Base-by-base conservation (phyloP, 768 basidiomycete genomes). In the Postia placenta region DNA sequence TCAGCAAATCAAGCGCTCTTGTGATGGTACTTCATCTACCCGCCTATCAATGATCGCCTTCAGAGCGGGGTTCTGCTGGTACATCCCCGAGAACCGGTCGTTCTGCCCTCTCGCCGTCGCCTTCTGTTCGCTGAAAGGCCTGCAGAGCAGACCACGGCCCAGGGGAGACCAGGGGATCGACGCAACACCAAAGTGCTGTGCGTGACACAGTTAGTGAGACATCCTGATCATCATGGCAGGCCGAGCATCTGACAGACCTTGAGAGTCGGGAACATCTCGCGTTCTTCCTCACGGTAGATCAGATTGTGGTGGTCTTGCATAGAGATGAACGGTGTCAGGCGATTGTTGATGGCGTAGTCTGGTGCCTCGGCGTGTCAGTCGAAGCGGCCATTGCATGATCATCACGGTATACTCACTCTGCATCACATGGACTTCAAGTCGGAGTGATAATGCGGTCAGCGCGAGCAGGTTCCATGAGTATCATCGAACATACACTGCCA, bases 281-380 rank as follows among this genome's bases (percentile, higher is more conserved):
- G 69, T 56, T 79, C 81, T 57, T 83, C 81, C 58, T 83, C 81
- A 38, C 81, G 73, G 55, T 83, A 82, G 30, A 78, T 44, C 11
- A 79, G 65, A 51, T 61, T 75, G 60, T 82, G 74, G 56, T 77
- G 74, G 61, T 82, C 78, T 62, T 83, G 79, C 80, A 83, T 81
- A 12, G 75, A 74, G 65, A 81, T 75, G 64, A 83, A 82, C 3
- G 74, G 75, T 5, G 76, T 78, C 30, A 68, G 57, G 20, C 62
- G 63, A 56, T 73, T 65, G 11, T 62, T 50, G 50, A 73, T 64
- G 0, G 72, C 72, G 53, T 74, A 74, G 57, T 68, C 71, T 72
- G 46, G 42, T 7, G 30, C 30, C 7, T 15, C 9, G 15, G 9
- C 15, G 11, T 11, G 24, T 14, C 20, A 4, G 20, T 5, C 24